Base-by-base conservation (phyloP, 768 basidiomycete species). In the Rhizopogon rudus region DNA sequence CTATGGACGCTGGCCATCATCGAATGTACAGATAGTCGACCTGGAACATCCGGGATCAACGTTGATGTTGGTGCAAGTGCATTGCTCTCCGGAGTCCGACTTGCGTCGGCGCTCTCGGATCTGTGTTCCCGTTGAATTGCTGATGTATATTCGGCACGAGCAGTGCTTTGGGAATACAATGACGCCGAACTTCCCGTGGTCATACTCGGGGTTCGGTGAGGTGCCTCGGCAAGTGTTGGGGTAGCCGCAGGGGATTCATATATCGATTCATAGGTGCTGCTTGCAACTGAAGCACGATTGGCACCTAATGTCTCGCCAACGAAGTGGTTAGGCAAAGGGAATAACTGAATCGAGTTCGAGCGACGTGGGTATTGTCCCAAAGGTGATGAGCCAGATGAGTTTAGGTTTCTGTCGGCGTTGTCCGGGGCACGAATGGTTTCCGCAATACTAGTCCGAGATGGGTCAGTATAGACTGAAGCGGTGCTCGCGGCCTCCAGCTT, bases 141-240 rank as follows among this genome's bases (percentile, higher is more conserved):
- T 6, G 57, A 28, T 33, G 22, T 28, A 10, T 37, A 12, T 10
- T 22, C 49, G 35, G 17, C 31, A 20, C 49, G 52, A 40, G 40
- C 49, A 16, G 58, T 56, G 5, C 45, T 33, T 20, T 59, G 58
- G 12, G 55, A 57, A 46, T 59, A 59, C 8, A 52, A 3, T 13
- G 58, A 59, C 5, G 33, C 25, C 6, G 56, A 51, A 12, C 55
- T 46, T 33, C 46, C 51, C 12, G 40, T 35, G 33, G 14, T 52
- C 33, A 35, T 14, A 42, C 28, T 43, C 28, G 6, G 31, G 31
- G 33, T 43, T 28, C 49, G 56, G 2, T 31, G 39, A 33, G 43
- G 31, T 29, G 25, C 31, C n/a, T 51, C 49, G n/a, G 22, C 40
- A 16, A 31, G 12, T 13, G 56, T 16, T 29, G 12, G 13, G 40